phyloP scores from a whole-genome alignment of 2,329 filamentous ascomycete genomes.

The Aspergillus phoenicis region DNA sequence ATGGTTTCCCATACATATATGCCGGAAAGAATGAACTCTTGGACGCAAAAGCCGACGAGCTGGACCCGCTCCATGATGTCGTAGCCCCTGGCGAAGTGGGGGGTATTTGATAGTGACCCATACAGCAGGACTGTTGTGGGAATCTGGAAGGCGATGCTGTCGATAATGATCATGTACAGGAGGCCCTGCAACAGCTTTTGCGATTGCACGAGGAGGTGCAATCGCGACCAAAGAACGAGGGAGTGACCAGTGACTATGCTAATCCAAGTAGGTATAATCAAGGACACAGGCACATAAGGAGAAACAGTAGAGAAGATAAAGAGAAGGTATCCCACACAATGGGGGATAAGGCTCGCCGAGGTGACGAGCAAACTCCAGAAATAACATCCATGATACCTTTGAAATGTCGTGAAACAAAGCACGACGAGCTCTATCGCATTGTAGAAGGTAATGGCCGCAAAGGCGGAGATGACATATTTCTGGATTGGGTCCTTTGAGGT shows the following conservation, averaged over 20 bases:
- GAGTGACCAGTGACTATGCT: slow-evolving; percentile 48
- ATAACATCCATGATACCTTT: slow-evolving; percentile 44
- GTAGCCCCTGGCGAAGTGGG: slow-evolving; percentile 27
- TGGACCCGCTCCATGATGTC: slow-evolving; percentile 53
- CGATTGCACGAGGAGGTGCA: slow-evolving; percentile 45
- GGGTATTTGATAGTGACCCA: slow-evolving; percentile 26
- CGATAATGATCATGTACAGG: slow-evolving; percentile 44
- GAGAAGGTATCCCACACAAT: slow-evolving; percentile 45
- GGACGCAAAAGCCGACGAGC: slow-evolving; percentile 55
- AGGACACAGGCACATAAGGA: slow-evolving; percentile 34
- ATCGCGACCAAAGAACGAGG: slow-evolving; percentile 49
- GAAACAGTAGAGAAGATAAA: slow-evolving; percentile 37
- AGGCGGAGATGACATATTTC: slow-evolving; percentile 35
- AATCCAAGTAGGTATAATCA: slow-evolving; percentile 45
- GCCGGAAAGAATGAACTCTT: slow-evolving; percentile 53
- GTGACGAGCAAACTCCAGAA: slow-evolving; percentile 49
- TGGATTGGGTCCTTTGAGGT: background rate
- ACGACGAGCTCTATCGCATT: slow-evolving; percentile 49
- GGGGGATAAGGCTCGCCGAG: slow-evolving; percentile 40
- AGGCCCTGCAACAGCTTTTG: slow-evolving; percentile 35
- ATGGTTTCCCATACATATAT: slow-evolving; percentile 55
- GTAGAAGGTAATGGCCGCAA: slow-evolving; percentile 48
- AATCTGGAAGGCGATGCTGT: slow-evolving; percentile 42
- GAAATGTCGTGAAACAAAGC: slow-evolving; percentile 48
- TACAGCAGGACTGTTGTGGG: slow-evolving; percentile 45